Evolutionary conservation across 495 filamentous ascomycete genomes (phyloP), one percentile per base, ranked within the genome.

Genomic region (Aspergillus nidulans): DNA sequence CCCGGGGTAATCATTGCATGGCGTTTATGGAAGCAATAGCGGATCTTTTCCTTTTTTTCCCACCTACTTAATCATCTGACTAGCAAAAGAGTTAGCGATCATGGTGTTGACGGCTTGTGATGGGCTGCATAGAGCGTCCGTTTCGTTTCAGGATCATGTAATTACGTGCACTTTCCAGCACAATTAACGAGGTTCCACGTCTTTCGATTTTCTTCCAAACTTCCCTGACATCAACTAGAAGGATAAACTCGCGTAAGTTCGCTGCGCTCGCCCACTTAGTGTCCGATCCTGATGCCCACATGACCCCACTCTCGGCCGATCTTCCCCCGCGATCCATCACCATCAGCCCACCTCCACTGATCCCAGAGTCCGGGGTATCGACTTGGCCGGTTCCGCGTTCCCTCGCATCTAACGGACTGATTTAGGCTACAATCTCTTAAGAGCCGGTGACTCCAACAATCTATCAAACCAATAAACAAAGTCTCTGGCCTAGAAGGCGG

Each of bases 241-340:
- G 39, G 39, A 43, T 48, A 55, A 55, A 60, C 41, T 56, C 52
- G 34, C 47, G 6, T 24, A 49, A 59, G 30, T 52, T 40, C 28
- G 45, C 43, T 49, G 45, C 28, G 19, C n/a, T 50, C 53, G 26
- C 46, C 55, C 48, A 57, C 55, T 57, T 57, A 57, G 55, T 41
- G 48, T 52, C 26, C 20, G 55, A 58, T 58, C 55, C 4, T 13
- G 42, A n/a, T 25, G 15, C 28, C 34, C 50, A 49, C 50, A 18
- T 53, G 26, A 42, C 36, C 36, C 36, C 36, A 39, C 13, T 18
- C 15, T 1, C 36, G 36, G 36, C 18, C 13, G 36, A 39, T 39
- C 36, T 4, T 39, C 28, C 42, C 42, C 42, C 42, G 21, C 42
- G 13, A 16, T 39, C n/a, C 36, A 43, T 20, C 16, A 20, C 39